These are phyloP conservation scores for Anastatica hierochuntica DNA, from an alignment of 345 rosid genomes.

Conservation along the genomic window DNA sequence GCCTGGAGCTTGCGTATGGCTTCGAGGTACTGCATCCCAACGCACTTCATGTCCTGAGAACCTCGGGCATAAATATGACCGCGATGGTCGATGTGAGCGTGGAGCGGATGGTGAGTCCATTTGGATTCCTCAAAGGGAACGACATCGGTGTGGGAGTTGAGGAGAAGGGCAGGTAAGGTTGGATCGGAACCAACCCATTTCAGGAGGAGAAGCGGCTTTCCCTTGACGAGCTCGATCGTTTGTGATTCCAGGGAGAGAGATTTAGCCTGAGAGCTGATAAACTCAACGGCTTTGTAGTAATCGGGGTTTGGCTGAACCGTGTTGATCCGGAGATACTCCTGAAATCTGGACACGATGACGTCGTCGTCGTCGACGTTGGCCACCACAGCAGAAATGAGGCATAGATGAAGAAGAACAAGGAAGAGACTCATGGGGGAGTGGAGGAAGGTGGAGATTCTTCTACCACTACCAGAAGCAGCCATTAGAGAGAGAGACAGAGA, in stretches of 20 bases:
- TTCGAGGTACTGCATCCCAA: constrained; percentile 87
- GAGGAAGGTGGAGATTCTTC: background rate
- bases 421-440: background rate
- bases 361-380: background rate
- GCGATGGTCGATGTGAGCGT: constrained; percentile 57
- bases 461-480: background rate
- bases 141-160: constrained; percentile 93
- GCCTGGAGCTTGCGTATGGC: constrained; percentile 62
- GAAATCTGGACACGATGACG: constrained; percentile 58
- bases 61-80: constrained; percentile 83
- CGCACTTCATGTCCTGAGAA: constrained; percentile 98
- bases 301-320: constrained; percentile 79
- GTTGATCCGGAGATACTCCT: constrained; percentile 73
- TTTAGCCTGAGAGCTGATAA: constrained; percentile 54
- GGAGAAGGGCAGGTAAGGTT: constrained; percentile 59
- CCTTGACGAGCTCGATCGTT: constrained; percentile 45
- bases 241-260: constrained; percentile 56
- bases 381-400: background rate
- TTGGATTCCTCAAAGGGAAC: constrained; percentile 70
- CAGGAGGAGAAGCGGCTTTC: constrained; percentile 67
- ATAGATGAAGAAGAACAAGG: constrained; percentile 2
- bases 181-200: constrained; percentile 69
- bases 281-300: constrained; percentile 47
- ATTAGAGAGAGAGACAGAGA: constrained; percentile 5
- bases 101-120: constrained; percentile 72